A percentile compares a stretch with the other conserved stretches of the same genome.
Evolutionary conservation across 2,329 filamentous ascomycete genomes (phyloP).

Genomic region (Epichloe brachyelytri): DNA sequence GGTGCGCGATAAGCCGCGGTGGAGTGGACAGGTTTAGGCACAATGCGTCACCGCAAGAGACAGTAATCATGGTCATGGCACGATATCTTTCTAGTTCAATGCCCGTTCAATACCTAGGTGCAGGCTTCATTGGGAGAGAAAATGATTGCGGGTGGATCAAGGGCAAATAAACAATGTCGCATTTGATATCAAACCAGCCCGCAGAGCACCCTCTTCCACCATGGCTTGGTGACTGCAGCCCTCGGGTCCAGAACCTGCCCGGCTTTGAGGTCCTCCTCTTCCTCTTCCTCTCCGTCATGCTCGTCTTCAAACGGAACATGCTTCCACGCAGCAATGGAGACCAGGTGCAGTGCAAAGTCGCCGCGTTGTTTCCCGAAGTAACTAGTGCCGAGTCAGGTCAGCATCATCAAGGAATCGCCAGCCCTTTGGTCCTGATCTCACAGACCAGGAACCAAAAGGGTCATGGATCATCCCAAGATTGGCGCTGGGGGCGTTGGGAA

Average conservation of each 20-base stretch:
- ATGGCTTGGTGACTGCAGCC: slow-evolving; percentile 5
- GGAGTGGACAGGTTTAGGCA: too few relatives aligned
- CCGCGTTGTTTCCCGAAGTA: slow-evolving; percentile 67
- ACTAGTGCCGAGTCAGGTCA: slow-evolving; percentile 27
- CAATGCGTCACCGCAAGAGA: too few relatives aligned
- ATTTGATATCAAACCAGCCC: slow-evolving; percentile 10
- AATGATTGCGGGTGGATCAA: too few relatives aligned
- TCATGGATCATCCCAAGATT: too few relatives aligned
- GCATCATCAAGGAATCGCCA: slow-evolving; percentile 1
- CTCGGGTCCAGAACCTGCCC: not conserved
- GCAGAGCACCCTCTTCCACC: slow-evolving; percentile 17
- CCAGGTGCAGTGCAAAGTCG: slow-evolving; percentile 34
- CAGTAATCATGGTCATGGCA: too few relatives aligned
- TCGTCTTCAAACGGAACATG: slow-evolving; percentile 2
- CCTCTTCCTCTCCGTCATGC: slow-evolving; percentile 5
- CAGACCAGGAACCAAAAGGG: too few relatives aligned
- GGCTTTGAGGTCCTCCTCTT: slow-evolving; percentile 7
- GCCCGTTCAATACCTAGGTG: not conserved
- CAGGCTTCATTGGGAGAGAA: not conserved
- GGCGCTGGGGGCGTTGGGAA: not conserved
- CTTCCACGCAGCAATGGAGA: slow-evolving; percentile 17
- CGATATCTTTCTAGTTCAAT: not conserved
- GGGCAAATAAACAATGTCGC: too few relatives aligned
- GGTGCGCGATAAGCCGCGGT: not conserved
- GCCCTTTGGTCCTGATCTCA: too few relatives aligned